Base-by-base conservation (phyloP, 179 eudicot species). In the Spinacia oleracea region DNA sequence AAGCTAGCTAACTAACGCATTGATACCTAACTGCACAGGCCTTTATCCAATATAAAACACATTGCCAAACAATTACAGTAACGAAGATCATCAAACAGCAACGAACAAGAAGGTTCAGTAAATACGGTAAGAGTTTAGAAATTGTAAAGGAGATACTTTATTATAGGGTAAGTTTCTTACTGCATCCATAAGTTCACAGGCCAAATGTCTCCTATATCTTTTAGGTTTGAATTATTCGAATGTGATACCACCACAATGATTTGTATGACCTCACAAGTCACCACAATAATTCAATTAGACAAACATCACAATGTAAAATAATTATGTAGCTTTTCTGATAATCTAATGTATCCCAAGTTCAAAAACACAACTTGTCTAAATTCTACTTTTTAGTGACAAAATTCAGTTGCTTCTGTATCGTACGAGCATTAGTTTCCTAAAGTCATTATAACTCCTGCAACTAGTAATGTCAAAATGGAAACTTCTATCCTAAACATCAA, bases 231-330 rank as follows among this genome's bases (percentile, higher is more conserved):
- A 48, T 85, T 92, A 95, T 79, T 92, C 95, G 73, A 89, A 91
- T 62, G 97, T 92, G 79, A 92, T 91, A 62, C 95, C 89, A 72
- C 95, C 95, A 69, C 95, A 89, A 73, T 89, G 90, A 79, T 89
- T 93, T 65, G 97, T 88, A 68, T 89, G 40, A 35, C 40, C 40
- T 35, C 40, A n/a, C n/a, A n/a, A n/a, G n/a, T n/a, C n/a, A 35
- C 40, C 40, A 35, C 4, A 35, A 35, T 35, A 35, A 35, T 35
- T 35, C 4, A 35, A 35, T 4, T 2, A 35, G 40, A 35, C 40
- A 35, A 35, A 35, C 40, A 35, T 35, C 40, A 35, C 40, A 35
- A 35, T 4, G 40, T 35, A 35, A 35, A 35, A 35, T 35, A 35
- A 35, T 35, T 35, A 2, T 35, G 40, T 35, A 35, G 40, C 40